Evolutionary conservation across 768 basidiomycete genomes (phyloP).

Genomic region (Boletus insuetus): DNA sequence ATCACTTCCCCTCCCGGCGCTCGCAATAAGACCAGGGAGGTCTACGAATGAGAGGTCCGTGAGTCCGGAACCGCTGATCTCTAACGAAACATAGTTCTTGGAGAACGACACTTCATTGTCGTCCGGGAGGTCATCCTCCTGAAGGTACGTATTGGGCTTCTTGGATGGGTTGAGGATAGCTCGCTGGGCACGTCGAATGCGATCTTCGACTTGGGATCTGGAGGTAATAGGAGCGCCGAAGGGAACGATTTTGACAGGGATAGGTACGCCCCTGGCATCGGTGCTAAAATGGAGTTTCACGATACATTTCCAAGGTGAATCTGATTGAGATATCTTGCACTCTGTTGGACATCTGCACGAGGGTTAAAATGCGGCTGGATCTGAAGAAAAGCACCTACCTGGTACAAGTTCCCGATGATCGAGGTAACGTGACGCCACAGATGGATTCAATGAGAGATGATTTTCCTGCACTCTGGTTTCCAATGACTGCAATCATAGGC

Average conservation of each 20-base stretch:
- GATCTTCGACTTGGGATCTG: conserved; percentile 57
- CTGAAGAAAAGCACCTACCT: conserved; percentile 38
- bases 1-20: conserved; percentile 47
- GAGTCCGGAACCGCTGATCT: conserved; percentile 57
- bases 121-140: conserved; percentile 1
- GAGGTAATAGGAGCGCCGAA: conserved; percentile 52
- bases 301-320: conserved; percentile 45
- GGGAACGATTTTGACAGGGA: conserved; percentile 36
- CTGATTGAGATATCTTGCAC: conserved; percentile 46
- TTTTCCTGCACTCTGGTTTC: conserved; percentile 72
- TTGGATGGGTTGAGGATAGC: conserved; percentile 61
- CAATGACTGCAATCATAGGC: conserved; percentile 71
- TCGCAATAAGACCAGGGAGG: conserved; percentile 63
- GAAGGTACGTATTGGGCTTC: conserved; percentile 14
- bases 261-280: conserved; percentile 36
- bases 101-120: conserved; percentile 43
- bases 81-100: conserved; percentile 52
- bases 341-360: conserved; percentile 53
- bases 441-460: conserved; percentile 78
- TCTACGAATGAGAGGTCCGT: conserved; percentile 66
- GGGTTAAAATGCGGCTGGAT: background rate
- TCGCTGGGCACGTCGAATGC: conserved; percentile 61
- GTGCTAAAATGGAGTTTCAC: conserved; percentile 48
- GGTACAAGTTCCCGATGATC: conserved; percentile 75
- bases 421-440: conserved; percentile 66